These are phyloP conservation scores for Gnetum montanum DNA, from an alignment of 75 land plant genomes.

Conservation along the genomic window DNA sequence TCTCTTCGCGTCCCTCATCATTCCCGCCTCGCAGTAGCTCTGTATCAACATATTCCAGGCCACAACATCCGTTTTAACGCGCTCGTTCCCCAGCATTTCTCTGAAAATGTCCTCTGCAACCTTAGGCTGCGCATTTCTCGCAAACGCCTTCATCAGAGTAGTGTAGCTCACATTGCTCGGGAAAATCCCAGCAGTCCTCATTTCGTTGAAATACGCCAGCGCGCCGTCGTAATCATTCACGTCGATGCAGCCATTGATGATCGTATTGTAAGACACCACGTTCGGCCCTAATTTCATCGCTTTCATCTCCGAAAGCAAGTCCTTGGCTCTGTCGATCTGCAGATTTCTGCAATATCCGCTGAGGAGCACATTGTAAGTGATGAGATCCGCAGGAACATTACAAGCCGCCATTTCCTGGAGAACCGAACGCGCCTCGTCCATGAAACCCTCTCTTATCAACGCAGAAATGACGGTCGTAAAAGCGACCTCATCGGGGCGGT, in stretches of 20 bases:
- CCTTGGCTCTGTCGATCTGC: slow-evolving; percentile 53
- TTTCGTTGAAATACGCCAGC: slow-evolving; percentile 58
- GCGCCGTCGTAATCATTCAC: slow-evolving; percentile 75
- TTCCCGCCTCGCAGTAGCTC: slow-evolving; percentile 61
- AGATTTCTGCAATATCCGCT: slow-evolving; percentile 69
- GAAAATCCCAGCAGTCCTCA: slow-evolving; percentile 69
- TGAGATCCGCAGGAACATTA: slow-evolving; percentile 66
- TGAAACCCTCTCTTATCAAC: slow-evolving; percentile 55
- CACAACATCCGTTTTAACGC: slow-evolving; percentile 63
- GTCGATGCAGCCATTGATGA: slow-evolving; percentile 80
- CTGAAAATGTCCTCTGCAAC: slow-evolving; percentile 72
- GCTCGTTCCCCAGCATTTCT: slow-evolving; percentile 64
- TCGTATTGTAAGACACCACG: slow-evolving; percentile 78
- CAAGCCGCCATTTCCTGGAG: slow-evolving; percentile 64
- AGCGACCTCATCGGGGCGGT: slow-evolving; percentile 75
- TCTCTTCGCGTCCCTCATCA: slow-evolving; percentile 59
- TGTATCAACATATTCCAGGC: slow-evolving; percentile 92
- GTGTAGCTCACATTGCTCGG: slow-evolving; percentile 87
- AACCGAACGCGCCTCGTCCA: slow-evolving; percentile 66
- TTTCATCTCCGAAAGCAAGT: slow-evolving; percentile 58
- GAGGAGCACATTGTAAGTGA: slow-evolving; percentile 82
- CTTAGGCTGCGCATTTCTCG: slow-evolving; percentile 61
- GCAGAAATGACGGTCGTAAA: slow-evolving; percentile 86
- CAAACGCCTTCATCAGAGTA: slow-evolving; percentile 92
- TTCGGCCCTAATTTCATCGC: slow-evolving; percentile 50